A percentile compares a stretch with the other conserved stretches of the same genome.
Evolutionary conservation across 2,329 filamentous ascomycete genomes (phyloP).

Genomic region (Colletotrichum orbiculare): DNA sequence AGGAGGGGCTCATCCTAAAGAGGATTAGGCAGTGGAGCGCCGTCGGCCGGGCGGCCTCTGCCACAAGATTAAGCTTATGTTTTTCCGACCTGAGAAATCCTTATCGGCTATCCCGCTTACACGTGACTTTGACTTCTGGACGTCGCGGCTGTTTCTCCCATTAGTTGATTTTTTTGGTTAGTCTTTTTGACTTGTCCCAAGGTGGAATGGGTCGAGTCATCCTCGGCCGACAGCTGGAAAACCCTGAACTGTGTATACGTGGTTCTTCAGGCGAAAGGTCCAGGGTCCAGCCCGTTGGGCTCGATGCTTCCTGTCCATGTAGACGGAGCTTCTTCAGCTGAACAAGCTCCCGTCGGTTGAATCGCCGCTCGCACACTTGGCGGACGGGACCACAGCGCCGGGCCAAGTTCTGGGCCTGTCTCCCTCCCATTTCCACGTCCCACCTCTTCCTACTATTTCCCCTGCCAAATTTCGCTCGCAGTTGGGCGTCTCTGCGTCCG

Average conservation of each 20-base stretch:
- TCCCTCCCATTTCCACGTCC: not conserved
- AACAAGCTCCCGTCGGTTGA: too few relatives aligned
- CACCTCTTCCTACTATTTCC: not conserved
- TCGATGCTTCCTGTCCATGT: too few relatives aligned
- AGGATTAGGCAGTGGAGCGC: not conserved
- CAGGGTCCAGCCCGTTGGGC: too few relatives aligned
- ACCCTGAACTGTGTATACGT: too few relatives aligned
- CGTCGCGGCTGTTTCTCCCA: too few relatives aligned
- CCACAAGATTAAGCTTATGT: constrained; percentile 32
- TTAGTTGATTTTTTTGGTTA: not conserved
- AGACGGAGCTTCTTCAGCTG: too few relatives aligned
- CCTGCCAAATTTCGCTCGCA: not conserved
- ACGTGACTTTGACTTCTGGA: constrained; percentile 11
- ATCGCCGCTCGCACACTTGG: constrained; percentile 19
- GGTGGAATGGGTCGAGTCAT: too few relatives aligned
- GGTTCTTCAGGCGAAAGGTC: too few relatives aligned
- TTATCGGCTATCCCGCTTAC: not conserved
- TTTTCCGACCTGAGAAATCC: not conserved
- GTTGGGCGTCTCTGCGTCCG: too few relatives aligned
- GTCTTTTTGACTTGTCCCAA: too few relatives aligned
- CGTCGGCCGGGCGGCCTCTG: constrained; percentile 18
- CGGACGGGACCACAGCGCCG: constrained; percentile 24
- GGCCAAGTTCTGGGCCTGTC: constrained; percentile 26
- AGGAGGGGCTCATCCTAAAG: not conserved
- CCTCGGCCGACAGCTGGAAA: too few relatives aligned